A percentile compares a stretch with the other conserved stretches of the same genome.
These are phyloP conservation scores for Helotiales sp. DNA, from an alignment of 2,329 filamentous ascomycete species.

Conservation along the genomic window DNA sequence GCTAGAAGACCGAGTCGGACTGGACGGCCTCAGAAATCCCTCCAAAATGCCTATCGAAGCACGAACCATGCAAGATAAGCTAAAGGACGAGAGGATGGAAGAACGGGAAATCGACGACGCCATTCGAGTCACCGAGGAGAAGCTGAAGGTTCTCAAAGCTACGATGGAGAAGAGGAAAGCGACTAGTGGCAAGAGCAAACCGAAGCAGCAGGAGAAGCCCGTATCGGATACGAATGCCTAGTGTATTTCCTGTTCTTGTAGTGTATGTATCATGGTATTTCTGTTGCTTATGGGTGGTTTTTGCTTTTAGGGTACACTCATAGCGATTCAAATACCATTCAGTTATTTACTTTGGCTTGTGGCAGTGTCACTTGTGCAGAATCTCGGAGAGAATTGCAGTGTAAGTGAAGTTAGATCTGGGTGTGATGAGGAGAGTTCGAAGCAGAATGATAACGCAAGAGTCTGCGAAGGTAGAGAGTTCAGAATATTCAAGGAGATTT, in stretches of 20 bases:
- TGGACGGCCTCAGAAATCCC: conserved; percentile 74
- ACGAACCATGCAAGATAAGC: conserved; percentile 33
- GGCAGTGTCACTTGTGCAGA: not conserved
- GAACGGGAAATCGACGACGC: conserved; percentile 41
- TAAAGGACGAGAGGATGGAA: conserved; percentile 39
- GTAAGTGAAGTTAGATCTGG: not conserved
- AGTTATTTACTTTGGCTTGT: not conserved
- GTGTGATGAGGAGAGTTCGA: no score
- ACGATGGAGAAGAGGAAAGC: conserved; percentile 59
- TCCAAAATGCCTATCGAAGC: conserved; percentile 39
- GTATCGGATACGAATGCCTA: not conserved
- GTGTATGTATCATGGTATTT: not conserved
- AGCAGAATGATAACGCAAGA: no score
- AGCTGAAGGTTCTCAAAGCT: conserved; percentile 75
- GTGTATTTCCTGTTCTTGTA: not conserved
- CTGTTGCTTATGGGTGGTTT: not conserved
- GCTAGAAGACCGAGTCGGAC: conserved; percentile 48
- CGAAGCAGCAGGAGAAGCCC: not conserved
- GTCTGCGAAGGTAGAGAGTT: no score
- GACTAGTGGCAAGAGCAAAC: not conserved
- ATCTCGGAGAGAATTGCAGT: not conserved
- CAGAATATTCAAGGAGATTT: no score
- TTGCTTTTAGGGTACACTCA: not conserved
- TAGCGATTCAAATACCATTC: conserved; percentile 5
- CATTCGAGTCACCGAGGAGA: conserved; percentile 77